Evolutionary conservation across 805 yeast genomes (phyloP), one percentile per base, ranked within the genome.

Genomic region (Myxozyma kluyveri): DNA sequence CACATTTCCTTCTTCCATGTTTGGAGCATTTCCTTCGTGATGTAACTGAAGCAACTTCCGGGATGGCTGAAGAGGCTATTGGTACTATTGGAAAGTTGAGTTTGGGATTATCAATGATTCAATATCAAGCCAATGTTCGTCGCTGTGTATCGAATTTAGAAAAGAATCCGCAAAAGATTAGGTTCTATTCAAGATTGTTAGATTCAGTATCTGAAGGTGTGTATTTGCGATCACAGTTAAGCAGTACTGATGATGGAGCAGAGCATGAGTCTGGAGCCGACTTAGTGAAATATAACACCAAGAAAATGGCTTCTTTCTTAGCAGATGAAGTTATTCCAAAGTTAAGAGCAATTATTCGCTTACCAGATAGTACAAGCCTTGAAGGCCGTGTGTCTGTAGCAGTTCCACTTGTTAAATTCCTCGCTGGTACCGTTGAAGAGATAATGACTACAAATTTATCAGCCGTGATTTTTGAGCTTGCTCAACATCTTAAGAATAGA

Each of bases 401-500:
- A 1, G 90, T 88, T 63, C 91, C 96, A 0, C 70, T 89, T 43
- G 82, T 86, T 3, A 78, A 82, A 49, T 76, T 86, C 52, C 69
- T 86, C 23, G 72, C 80, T 60, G 80, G 88, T 45, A 73, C 91
- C 38, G 72, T 84, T 0, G 73, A 75, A 9, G 83, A 79, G 1
- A 72, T 73, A 22, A 71, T 86, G 24, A 77, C 76, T 18, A 63
- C 74, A 3, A 80, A 82, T 45, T 74, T 93, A 22, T 96, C 98
- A 0, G 93, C 95, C 22, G 77, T 86, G 10, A 73, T 93, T 58
- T 86, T 96, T 0, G 81, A 82, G 57, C 76, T 89, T n/a, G 89
- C 96, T 66, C 97, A 91, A 66, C 84, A 88, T 27, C 74, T 93
- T 67, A 77, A 96, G 60, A 81, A 93, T 24, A 81, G 88, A 64